A percentile compares a stretch with the other conserved stretches of the same genome.
Conservation (phyloP, 306 rosid species). For the Rosa lucieae region DNA sequence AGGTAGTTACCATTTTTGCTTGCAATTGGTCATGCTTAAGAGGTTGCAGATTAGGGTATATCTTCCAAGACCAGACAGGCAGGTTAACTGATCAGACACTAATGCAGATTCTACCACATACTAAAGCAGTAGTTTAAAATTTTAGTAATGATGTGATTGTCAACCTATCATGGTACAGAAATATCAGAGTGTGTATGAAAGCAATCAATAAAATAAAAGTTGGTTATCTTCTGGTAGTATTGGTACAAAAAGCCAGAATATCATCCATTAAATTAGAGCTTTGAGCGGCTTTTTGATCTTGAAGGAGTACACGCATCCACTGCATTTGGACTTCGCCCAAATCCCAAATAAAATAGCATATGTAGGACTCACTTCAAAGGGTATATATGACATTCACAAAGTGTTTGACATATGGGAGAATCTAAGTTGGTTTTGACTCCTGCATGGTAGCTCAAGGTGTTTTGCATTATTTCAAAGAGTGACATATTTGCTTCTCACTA, state of each 20-base stretch:
- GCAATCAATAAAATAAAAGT: constrained; percentile 6
- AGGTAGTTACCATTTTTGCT: constrained; percentile 2
- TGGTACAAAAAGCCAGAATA: not conserved
- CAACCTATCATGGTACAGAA: not conserved
- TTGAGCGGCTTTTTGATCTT: not conserved
- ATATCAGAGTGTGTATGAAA: not conserved
- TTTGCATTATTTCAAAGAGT: constrained; percentile 20
- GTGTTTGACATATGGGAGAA: constrained; percentile 44
- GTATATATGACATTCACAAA: not conserved
- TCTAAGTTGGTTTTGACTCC: constrained; percentile 52
- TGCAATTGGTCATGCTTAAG: not conserved
- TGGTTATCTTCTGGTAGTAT: constrained; percentile 5
- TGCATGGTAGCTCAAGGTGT: constrained; percentile 38
- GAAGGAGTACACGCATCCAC: constrained; percentile 2
- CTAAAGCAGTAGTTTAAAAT: not conserved
- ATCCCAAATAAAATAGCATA: not conserved
- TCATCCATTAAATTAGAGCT: not conserved
- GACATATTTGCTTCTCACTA: constrained; percentile 35
- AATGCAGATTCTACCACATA: not conserved
- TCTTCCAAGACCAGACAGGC: constrained; percentile 8
- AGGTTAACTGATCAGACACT: not conserved
- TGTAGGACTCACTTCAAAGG: not conserved
- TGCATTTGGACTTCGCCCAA: not conserved
- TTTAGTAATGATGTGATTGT: not conserved
- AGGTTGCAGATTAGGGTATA: not conserved